These are phyloP conservation scores for Stropharia rugosoannulata DNA, from an alignment of 768 basidiomycete genomes.

Conservation along the genomic window DNA sequence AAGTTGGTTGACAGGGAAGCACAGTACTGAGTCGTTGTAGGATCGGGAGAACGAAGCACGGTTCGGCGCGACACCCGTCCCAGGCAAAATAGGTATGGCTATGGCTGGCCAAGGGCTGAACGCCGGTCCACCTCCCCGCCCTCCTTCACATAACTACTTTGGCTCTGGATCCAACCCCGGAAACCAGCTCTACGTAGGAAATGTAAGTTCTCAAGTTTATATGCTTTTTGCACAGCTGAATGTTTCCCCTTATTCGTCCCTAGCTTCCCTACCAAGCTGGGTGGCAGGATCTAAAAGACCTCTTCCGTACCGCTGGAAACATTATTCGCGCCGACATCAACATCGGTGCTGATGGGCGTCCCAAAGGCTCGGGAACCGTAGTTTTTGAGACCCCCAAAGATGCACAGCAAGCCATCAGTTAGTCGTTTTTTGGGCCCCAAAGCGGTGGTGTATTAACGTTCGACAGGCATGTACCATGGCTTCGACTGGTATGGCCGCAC, in stretches of 20 bases:
- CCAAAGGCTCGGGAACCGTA: slow-evolving; percentile 97
- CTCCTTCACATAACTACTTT: slow-evolving; percentile 77
- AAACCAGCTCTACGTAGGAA: slow-evolving; percentile 91
- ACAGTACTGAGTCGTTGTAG: slow-evolving; percentile 38
- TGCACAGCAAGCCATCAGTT: slow-evolving; percentile 89
- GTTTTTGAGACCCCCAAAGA: slow-evolving; percentile 92
- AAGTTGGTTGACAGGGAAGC: neutral
- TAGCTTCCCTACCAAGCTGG: slow-evolving; percentile 96
- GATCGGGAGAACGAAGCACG: slow-evolving; percentile 96
- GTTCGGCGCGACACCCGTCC: slow-evolving; percentile 93
- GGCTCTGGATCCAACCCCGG: slow-evolving; percentile 66
- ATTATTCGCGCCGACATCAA: slow-evolving; percentile 97
- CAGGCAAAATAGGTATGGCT: slow-evolving; percentile 94
- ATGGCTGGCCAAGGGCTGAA: slow-evolving; percentile 90
- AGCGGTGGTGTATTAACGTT: slow-evolving; percentile 6
- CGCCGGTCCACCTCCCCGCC: slow-evolving; percentile 80
- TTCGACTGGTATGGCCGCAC: slow-evolving; percentile 97
- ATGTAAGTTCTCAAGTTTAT: slow-evolving; percentile 52
- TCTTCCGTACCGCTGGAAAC: slow-evolving; percentile 94
- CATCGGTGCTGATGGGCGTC: slow-evolving; percentile 87
- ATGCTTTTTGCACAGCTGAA: neutral
- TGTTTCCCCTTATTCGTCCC: neutral
- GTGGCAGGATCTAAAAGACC: slow-evolving; percentile 98
- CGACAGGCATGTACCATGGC: slow-evolving; percentile 89
- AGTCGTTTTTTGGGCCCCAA: slow-evolving; percentile 28